Percentiles rank a stretch among this genome's conserved stretches.
These are phyloP conservation scores for Capsella bursapastoris DNA, from an alignment of 345 rosid species.

Conservation along the genomic window DNA sequence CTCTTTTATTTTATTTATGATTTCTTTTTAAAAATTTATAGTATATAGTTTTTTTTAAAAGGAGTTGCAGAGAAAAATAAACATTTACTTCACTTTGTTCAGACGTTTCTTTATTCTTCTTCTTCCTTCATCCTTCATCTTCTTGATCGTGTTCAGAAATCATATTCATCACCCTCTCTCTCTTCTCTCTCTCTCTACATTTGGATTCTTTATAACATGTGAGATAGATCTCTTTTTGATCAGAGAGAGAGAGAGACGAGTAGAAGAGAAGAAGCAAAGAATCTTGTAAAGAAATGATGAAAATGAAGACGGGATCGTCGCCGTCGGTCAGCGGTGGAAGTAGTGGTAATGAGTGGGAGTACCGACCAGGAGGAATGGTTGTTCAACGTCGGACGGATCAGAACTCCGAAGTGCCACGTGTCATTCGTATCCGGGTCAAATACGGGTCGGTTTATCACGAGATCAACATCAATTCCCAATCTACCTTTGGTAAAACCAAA, in stretches of 20 bases:
- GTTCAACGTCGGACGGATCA: slow-evolving; percentile 89
- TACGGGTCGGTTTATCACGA: slow-evolving; percentile 82
- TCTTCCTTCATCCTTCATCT: slow-evolving; percentile 21
- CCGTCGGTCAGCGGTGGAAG: slow-evolving; percentile 49
- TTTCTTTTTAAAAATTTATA: background rate
- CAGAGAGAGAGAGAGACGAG: slow-evolving; percentile 28
- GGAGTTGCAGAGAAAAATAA: slow-evolving; percentile 10
- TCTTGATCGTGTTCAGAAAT: slow-evolving; percentile 37
- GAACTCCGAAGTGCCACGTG: slow-evolving; percentile 67
- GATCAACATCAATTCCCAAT: slow-evolving; percentile 74
- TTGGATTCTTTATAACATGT: slow-evolving; percentile 39
- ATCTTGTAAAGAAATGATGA: slow-evolving; percentile 38
- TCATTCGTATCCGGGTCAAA: slow-evolving; percentile 84
- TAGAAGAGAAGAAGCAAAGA: slow-evolving; percentile 25
- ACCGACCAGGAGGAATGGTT: slow-evolving; percentile 98
- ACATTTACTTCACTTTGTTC: slow-evolving; percentile 47
- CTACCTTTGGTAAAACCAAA: slow-evolving; percentile 73
- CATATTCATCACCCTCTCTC: slow-evolving; percentile 31
- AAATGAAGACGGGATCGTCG: slow-evolving; percentile 37
- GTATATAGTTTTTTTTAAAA: background rate
- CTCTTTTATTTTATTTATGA: slow-evolving; percentile 18
- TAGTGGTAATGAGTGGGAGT: slow-evolving; percentile 75
- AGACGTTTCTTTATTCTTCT: slow-evolving; percentile 48
- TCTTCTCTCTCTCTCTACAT: slow-evolving; percentile 14
- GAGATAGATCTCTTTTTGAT: slow-evolving; percentile 28